Evolutionary conservation across 441 rosid genomes (phyloP).

Genomic region (Dalechampia spathulata): DNA sequence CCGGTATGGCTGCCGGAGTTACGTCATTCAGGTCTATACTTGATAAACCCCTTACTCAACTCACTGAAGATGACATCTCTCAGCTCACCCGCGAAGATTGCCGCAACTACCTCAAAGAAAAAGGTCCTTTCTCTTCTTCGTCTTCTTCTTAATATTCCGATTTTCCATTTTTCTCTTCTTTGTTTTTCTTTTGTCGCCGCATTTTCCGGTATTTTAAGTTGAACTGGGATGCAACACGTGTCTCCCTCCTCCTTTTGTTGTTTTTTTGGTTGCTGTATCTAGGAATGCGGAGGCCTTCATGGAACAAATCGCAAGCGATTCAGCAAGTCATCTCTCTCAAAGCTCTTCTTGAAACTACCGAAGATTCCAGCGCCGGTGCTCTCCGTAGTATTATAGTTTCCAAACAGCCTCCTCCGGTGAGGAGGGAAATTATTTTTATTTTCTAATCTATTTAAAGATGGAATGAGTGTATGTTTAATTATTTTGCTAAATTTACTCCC

Average conservation of each 20-base stretch:
- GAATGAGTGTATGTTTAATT: background rate
- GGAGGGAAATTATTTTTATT: slow-evolving; percentile 12
- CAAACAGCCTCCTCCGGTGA: slow-evolving; percentile 30
- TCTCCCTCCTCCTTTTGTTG: background rate
- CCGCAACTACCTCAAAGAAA: slow-evolving; percentile 90
- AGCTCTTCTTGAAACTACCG: slow-evolving; percentile 64
- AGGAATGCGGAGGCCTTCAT: slow-evolving; percentile 99
- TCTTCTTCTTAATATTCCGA: background rate
- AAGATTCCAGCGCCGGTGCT: slow-evolving; percentile 67
- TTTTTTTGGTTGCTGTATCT: slow-evolving; percentile 10
- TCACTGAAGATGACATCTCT: slow-evolving; percentile 96
- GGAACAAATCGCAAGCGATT: slow-evolving; percentile 99
- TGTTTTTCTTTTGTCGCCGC: slow-evolving; percentile 12
- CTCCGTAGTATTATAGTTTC: slow-evolving; percentile 55
- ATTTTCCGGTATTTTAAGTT: slow-evolving; percentile 25
- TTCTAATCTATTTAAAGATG: background rate
- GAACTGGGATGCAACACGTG: slow-evolving; percentile 48
- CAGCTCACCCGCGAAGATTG: slow-evolving; percentile 98
- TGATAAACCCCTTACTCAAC: slow-evolving; percentile 71
- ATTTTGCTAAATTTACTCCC: background rate
- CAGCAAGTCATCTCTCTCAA: slow-evolving; percentile 95
- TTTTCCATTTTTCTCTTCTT: slow-evolving; percentile 5
- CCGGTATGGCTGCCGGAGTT: slow-evolving; percentile 46
- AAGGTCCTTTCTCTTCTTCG: slow-evolving; percentile 39
- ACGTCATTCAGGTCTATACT: slow-evolving; percentile 61